Evolutionary conservation across 2,329 filamentous ascomycete species (phyloP), one percentile per base, ranked within the genome.

Genomic region (Cladophialophora exuberans): DNA sequence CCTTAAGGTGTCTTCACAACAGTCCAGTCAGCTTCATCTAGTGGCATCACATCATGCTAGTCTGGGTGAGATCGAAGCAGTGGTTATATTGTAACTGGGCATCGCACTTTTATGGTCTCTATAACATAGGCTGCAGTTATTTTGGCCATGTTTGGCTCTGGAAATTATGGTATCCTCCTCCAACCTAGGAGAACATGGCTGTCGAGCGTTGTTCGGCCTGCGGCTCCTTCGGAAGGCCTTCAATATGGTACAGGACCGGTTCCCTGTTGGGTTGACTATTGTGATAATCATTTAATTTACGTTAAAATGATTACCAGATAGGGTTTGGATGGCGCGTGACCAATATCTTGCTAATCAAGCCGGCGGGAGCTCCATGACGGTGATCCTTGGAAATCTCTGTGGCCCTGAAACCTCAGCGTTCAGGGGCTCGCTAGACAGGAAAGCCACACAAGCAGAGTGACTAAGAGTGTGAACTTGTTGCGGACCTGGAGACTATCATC

Each of bases 321-420:
- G 7, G 52, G 48, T 36, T 41, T 52, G 47, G 48, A 48, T 18
- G n/a, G 7, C 7, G 13, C 18, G 42, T 57, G 54, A 57, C 54
- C 31, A 57, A 57, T 44, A 57, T 57, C 42, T 57, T 57, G 48
- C 51, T 57, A 57, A 57, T 47, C 54, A 57, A 43, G 30, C 47
- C 30, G 17, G 20, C 23, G 9, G 23, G 41, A 41, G 15, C 13
- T 15, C 41, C 11, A 38, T 28, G 48, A 41, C 42, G 18, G 23
- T 43, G 30, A 38, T 45, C 22, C 10, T 35, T 11, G 36, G 17
- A 25, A 18, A 31, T 22, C 13, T 4, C 17, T 22, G 45, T 15
- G 33, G 15, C 22, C 28, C 23, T 36, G 36, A 28, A 33, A 13
- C 31, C 49, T 13, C 38, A 28, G 6, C 26, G n/a, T 31, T 30